Conservation (phyloP, 345 rosid genomes). For the Euphorbia lathyris region DNA sequence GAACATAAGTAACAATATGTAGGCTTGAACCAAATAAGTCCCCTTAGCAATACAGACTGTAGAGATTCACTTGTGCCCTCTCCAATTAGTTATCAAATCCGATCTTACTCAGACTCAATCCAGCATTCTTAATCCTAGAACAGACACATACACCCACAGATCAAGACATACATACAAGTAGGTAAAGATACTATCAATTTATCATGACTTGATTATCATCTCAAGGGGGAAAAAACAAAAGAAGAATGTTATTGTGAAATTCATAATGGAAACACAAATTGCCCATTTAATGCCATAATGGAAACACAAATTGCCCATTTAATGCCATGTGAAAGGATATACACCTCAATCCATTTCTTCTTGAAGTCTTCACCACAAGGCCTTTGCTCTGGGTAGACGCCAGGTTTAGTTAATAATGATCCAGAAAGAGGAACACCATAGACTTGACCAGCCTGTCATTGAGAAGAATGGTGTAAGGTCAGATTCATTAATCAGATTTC, state of each 20-base stretch:
- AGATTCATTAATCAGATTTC: neutral
- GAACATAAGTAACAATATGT: neutral
- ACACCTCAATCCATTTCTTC: conserved; percentile 98
- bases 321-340: neutral
- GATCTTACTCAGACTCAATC: neutral
- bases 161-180: neutral
- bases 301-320: neutral
- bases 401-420: conserved; percentile 68
- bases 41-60: neutral
- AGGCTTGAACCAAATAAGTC: neutral
- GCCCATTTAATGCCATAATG: neutral
- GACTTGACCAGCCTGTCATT: conserved; percentile 91
- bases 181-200: neutral
- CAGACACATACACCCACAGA: neutral
- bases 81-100: neutral
- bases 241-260: neutral
- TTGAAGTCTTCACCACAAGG: conserved; percentile 72
- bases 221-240: neutral
- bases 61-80: neutral
- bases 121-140: neutral
- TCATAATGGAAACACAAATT: neutral
- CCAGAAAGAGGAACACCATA: conserved; percentile 96
- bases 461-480: conserved; percentile 15
- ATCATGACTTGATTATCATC: neutral
- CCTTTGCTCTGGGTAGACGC: conserved; percentile 79